Evolutionary conservation across 371 early-diverging fungal species (phyloP), one percentile per base, ranked within the genome.

Genomic region (Mucor circinelloides): DNA sequence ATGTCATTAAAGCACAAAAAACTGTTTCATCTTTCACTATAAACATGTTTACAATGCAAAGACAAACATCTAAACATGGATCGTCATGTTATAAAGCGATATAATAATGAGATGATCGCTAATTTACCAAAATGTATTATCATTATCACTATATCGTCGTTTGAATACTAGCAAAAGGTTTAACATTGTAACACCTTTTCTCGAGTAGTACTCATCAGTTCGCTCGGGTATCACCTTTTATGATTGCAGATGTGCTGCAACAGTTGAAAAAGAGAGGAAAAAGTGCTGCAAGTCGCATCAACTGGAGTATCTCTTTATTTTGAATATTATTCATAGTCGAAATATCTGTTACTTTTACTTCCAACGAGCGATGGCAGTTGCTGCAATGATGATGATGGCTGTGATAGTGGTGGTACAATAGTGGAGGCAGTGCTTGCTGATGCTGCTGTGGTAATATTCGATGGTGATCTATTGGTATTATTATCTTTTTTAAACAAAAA

Each of bases 401-500:
- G 50, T 25, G 25, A 19, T 19, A 23, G 13, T 25, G 50, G 50
- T 50, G 50, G 50, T 50, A 50, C 50, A 50, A 19, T 50, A 25
- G 50, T 23, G 23, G 50, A 25, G 23, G 50, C 21, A 50, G 50
- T 25, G 23, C 23, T 23, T 23, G 50, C 25, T 50, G 50, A 50
- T 9, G 50, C 50, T 50, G 50, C 25, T 23, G 50, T 50, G 4
- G 19, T 23, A 50, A 46, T 21, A 46, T 21, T 63, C 9, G 64
- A 23, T 32, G 63, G 9, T 52, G 52, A 21, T 36, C 36, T 36
- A 38, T 23, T 34, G 21, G 58, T 6, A 30, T 19, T 30, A 30
- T 50, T 50, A 23, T 50, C 50, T 50, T 50, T 50, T 46, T 67
- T 57, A 42, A 71, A 76, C 50, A 79, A 54, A 28, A 70, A 75